Evolutionary conservation across 192 early-diverging fungal genomes (phyloP).

Genomic region (Rhizophagus prolifer): DNA sequence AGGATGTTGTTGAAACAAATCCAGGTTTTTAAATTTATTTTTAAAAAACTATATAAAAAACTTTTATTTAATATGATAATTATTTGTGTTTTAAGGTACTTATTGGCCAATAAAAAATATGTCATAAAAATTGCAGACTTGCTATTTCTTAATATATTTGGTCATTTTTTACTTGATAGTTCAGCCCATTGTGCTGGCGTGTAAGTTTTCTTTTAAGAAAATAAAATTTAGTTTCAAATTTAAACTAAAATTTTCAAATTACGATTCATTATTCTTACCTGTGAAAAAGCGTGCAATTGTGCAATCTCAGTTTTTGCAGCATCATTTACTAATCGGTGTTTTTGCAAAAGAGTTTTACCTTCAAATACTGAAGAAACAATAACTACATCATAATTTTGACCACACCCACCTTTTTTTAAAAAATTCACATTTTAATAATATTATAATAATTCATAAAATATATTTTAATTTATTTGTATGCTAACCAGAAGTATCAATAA

Average conservation of each 20-base stretch:
- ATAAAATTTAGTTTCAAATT: not conserved
- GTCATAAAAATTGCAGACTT: not conserved
- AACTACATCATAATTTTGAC: constrained; percentile 75
- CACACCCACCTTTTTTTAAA: constrained; percentile 69
- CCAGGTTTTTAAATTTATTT: constrained; percentile 34
- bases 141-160: not conserved
- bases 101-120: constrained; percentile 38
- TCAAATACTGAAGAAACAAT: constrained; percentile 76
- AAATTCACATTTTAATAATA: not conserved
- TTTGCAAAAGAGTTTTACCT: constrained; percentile 65
- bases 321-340: constrained; percentile 82
- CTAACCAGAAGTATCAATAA: constrained; percentile 27
- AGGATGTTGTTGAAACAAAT: constrained; percentile 39
- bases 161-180: not conserved
- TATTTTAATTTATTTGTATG: not conserved
- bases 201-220: constrained; percentile 57
- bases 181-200: constrained; percentile 62
- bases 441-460: not conserved
- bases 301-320: constrained; percentile 75
- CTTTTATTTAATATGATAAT: not conserved
- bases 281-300: constrained; percentile 82
- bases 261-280: constrained; percentile 48
- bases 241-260: not conserved
- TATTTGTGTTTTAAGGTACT: constrained; percentile 20
- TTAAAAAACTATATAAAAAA: not conserved